Base-by-base conservation (phyloP, 1,284 basidiomycete genomes). In the Tetrapyrgos nigripes region DNA sequence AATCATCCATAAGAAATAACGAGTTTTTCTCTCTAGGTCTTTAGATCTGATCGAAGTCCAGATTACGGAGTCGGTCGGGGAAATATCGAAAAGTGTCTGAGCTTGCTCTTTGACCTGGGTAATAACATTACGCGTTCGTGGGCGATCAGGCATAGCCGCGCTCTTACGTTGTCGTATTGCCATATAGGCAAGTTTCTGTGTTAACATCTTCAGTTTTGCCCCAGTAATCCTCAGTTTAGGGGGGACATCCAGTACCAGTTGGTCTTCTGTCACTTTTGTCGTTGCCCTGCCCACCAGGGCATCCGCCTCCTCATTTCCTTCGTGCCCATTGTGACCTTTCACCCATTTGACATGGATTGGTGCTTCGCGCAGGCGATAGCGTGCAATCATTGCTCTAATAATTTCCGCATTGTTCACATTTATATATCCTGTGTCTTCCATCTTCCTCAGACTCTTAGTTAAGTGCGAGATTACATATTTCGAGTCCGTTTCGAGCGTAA, bases 351-450 rank as follows among this genome's bases (percentile, higher is more conserved):
- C 26, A n/a, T 5, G 40, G n/a, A 63, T 66, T 28, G 13, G 24
- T 9, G 60, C 31, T 14, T 37, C 21, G 55, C 65, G 17, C 40
- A 33, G 2, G 52, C 55, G 47, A 21, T 23, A 64, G 43, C 19
- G 50, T 24, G 58, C 53, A 1, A 59, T 53, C 8, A 57, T 51
- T 3, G 46, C 31, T 33, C 48, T n/a, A 11, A 63, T 33, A 13
- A 68, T n/a, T 0, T 55, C 24, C 1, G 52, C 46, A 28, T 68
- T 66, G 2, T 46, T 24, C 0, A 56, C 27, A 0, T 47, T 44
- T 2, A 64, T 44, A 55, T 53, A 68, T 4, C 68, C 69, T 5
- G 47, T 33, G 26, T 71, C 65, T 48, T 72, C 65, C 53, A 58
- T 61, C 31, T 55, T 52, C n/a, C 48, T 9, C 2, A 63, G 31